Conservation (phyloP, 495 filamentous ascomycete species). For the Pyrenula aspistea region DNA sequence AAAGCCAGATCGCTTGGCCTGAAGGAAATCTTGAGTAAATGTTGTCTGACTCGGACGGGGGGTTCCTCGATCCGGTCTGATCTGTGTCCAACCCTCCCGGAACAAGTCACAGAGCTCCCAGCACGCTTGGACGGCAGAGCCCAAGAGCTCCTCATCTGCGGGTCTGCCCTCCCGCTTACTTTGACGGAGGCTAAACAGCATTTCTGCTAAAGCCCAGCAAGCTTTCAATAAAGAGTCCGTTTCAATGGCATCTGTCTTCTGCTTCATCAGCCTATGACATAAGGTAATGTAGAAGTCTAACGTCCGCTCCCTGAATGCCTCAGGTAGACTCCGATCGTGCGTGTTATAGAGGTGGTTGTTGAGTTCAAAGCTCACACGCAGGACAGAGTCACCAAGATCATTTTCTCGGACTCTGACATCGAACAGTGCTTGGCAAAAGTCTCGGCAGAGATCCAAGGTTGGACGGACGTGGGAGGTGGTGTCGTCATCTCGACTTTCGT, state of each 20-base stretch:
- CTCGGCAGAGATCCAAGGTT: conserved; percentile 75
- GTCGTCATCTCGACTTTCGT: conserved; percentile 64
- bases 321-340: conserved; percentile 72
- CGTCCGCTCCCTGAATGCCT: conserved; percentile 79
- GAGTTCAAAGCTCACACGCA: conserved; percentile 85
- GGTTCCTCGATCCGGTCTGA: conserved; percentile 77
- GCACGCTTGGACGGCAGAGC: conserved; percentile 81
- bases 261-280: conserved; percentile 90
- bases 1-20: conserved; percentile 26
- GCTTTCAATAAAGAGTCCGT: conserved; percentile 74
- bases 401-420: conserved; percentile 66
- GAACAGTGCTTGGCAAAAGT: conserved; percentile 84
- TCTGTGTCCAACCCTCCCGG: conserved; percentile 83
- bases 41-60: conserved; percentile 69
- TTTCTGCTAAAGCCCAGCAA: conserved; percentile 85
- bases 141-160: conserved; percentile 70
- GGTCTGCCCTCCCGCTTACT: conserved; percentile 60
- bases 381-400: conserved; percentile 68
- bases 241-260: conserved; percentile 63
- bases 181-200: conserved; percentile 86
- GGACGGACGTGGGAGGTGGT: conserved; percentile 59
- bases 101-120: conserved; percentile 95
- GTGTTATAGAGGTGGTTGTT: conserved; percentile 93
- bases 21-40: conserved; percentile 43
- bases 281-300: conserved; percentile 89